A percentile compares a stretch with the other conserved stretches of the same genome.
Evolutionary conservation across 805 yeast genomes (phyloP).

Genomic region (Brettanomyces nanus): DNA sequence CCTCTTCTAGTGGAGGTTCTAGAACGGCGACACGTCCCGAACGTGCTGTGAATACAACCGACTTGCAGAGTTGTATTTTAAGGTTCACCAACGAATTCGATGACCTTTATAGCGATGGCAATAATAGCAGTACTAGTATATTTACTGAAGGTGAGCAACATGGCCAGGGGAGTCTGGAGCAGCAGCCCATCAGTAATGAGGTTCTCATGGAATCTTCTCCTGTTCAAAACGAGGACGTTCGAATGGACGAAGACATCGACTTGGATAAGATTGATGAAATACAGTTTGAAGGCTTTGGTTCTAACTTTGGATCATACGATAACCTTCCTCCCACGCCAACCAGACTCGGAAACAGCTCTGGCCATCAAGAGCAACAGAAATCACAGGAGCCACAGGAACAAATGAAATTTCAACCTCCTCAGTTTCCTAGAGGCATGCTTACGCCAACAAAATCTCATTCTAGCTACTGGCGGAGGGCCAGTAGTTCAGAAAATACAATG

Average conservation of each 20-base stretch:
- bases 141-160: conserved; percentile 17
- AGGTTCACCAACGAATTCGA: conserved; percentile 35
- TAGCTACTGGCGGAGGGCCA: conserved; percentile 18
- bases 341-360: conserved; percentile 11
- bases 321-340: conserved; percentile 39
- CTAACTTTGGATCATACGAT: conserved; percentile 13
- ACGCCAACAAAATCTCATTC: conserved; percentile 14
- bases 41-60: conserved; percentile 29
- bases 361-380: not conserved
- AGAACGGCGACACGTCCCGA: conserved; percentile 1
- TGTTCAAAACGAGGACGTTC: conserved; percentile 9
- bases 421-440: not conserved
- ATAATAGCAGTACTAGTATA: conserved; percentile 19
- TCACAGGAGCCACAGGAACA: too few species aligned
- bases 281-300: conserved; percentile 20
- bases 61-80: conserved; percentile 32
- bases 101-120: conserved; percentile 24
- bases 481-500: conserved; percentile 10
- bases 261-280: conserved; percentile 19
- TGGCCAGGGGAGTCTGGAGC: not conserved
- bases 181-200: not conserved
- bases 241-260: conserved; percentile 22
- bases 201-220: not conserved
- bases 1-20: not conserved
- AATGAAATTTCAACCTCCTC: not conserved